These are phyloP conservation scores for Ramalina peruviana DNA, from an alignment of 495 filamentous ascomycete genomes.

Conservation along the genomic window DNA sequence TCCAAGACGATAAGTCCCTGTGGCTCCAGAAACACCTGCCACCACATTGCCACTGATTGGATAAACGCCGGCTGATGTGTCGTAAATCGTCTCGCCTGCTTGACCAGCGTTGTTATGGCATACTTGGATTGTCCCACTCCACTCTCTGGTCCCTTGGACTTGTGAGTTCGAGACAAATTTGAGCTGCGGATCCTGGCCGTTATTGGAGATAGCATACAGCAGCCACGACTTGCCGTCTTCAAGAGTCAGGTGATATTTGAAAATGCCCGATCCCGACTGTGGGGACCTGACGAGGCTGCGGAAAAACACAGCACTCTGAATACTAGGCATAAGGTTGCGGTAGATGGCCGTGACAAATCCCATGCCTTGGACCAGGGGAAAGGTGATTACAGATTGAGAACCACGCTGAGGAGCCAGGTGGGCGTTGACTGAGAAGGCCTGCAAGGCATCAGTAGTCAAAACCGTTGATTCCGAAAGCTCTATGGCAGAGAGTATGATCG, in stretches of 20 bases:
- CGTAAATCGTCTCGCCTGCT: constrained; percentile 53
- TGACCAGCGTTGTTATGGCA: constrained; percentile 53
- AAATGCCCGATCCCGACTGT: constrained; percentile 46
- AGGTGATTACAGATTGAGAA: constrained; percentile 44
- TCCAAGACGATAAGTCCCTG: constrained; percentile 56
- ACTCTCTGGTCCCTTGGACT: constrained; percentile 37
- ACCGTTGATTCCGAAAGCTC: constrained; percentile 49
- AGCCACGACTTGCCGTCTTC: constrained; percentile 68
- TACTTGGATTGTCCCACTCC: constrained; percentile 64
- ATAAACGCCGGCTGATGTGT: constrained; percentile 63
- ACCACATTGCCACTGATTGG: constrained; percentile 45
- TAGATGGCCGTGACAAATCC: constrained; percentile 77
- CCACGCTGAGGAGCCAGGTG: constrained; percentile 43
- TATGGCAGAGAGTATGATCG: constrained; percentile 59
- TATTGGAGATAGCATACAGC: constrained; percentile 52
- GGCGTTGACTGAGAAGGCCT: constrained; percentile 59
- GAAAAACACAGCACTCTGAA: constrained; percentile 66
- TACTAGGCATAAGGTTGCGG: constrained; percentile 47
- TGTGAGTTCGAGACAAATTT: constrained; percentile 31
- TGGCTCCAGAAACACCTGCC: constrained; percentile 42
- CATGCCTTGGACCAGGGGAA: constrained; percentile 85
- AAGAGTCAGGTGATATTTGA: constrained; percentile 60
- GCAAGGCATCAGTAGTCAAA: constrained; percentile 48
- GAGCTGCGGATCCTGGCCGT: constrained; percentile 32
- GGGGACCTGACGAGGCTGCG: constrained; percentile 44